Percentiles rank a stretch among this genome's conserved stretches.
Evolutionary conservation across 345 rosid genomes (phyloP).

Genomic region (Litchi chinensis): DNA sequence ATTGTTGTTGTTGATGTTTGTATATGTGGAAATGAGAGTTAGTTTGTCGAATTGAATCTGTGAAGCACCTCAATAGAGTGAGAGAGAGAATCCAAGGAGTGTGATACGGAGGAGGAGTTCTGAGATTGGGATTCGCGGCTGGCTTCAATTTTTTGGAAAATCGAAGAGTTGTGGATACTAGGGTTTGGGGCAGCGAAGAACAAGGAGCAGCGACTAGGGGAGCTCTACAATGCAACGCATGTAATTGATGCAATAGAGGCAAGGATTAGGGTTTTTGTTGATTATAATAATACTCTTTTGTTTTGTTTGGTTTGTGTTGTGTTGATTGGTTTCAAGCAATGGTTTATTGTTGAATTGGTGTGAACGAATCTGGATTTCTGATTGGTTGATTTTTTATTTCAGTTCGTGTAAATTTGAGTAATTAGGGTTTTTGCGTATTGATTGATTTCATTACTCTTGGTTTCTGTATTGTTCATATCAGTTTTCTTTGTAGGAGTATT

Average conservation of each 20-base stretch:
- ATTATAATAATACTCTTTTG: background rate
- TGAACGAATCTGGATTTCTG: background rate
- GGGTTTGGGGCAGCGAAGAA: conserved; percentile 35
- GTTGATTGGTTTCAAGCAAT: background rate
- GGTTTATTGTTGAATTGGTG: conserved; percentile 5
- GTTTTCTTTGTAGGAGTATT: background rate
- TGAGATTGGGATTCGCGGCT: background rate
- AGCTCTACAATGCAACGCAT: conserved; percentile 39
- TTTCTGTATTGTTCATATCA: background rate
- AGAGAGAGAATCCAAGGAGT: conserved; percentile 16
- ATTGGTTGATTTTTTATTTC: background rate
- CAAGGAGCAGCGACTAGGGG: conserved; percentile 37
- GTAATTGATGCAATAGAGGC: conserved; percentile 51
- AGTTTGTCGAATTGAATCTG: conserved; percentile 20
- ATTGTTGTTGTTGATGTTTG: conserved; percentile 21
- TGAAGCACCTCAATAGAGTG: conserved; percentile 5
- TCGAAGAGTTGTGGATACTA: conserved; percentile 31
- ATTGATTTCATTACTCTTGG: background rate
- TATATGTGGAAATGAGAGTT: conserved; percentile 1
- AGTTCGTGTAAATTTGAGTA: too few relatives aligned
- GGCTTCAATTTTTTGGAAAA: background rate
- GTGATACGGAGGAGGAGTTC: background rate
- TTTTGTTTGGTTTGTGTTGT: background rate
- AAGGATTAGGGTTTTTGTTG: conserved; percentile 42
- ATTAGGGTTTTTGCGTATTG: background rate